Conservation (phyloP, 2,329 filamentous ascomycete genomes). For the Hymenoscyphus occultus region DNA sequence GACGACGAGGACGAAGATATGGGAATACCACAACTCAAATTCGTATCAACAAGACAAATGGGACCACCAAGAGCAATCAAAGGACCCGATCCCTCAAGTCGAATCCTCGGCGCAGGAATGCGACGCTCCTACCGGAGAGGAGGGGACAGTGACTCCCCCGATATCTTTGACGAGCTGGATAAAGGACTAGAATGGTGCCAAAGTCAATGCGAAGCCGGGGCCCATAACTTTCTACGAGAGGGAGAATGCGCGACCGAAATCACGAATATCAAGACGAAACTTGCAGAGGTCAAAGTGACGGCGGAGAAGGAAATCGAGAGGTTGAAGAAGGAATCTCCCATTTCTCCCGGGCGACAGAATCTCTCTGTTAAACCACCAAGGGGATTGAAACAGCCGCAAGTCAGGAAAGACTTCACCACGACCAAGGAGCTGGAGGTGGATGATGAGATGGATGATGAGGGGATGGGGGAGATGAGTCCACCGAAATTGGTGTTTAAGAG, state of each 20-base stretch:
- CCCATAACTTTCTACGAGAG: conserved; percentile 84
- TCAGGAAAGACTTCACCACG: conserved; percentile 11
- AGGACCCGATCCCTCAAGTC: conserved; percentile 16
- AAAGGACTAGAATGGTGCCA: conserved; percentile 78
- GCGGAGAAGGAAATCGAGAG: conserved; percentile 30
- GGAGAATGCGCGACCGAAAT: conserved; percentile 82
- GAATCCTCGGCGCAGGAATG: conserved; percentile 24
- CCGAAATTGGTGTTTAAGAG: conserved; percentile 31
- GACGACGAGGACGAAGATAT: conserved; percentile 33
- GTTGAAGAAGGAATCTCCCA: conserved; percentile 23
- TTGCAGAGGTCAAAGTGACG: conserved; percentile 52
- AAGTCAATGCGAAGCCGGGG: conserved; percentile 77
- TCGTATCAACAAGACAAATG: conserved; percentile 41
- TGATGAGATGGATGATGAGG: conserved; percentile 31
- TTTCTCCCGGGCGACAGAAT: conserved; percentile 3
- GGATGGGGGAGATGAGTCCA: conserved; percentile 23
- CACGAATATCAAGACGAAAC: conserved; percentile 50
- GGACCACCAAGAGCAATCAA: conserved; percentile 32
- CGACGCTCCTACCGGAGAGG: conserved; percentile 28
- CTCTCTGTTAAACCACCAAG: background rate
- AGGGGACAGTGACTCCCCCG: conserved; percentile 30
- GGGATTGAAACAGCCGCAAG: conserved; percentile 16
- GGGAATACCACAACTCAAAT: conserved; percentile 37
- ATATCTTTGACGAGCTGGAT: conserved; percentile 71
- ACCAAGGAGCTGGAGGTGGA: conserved; percentile 28